phyloP scores from a whole-genome alignment of 768 basidiomycete species.

The Tricholoma furcatifolium region DNA sequence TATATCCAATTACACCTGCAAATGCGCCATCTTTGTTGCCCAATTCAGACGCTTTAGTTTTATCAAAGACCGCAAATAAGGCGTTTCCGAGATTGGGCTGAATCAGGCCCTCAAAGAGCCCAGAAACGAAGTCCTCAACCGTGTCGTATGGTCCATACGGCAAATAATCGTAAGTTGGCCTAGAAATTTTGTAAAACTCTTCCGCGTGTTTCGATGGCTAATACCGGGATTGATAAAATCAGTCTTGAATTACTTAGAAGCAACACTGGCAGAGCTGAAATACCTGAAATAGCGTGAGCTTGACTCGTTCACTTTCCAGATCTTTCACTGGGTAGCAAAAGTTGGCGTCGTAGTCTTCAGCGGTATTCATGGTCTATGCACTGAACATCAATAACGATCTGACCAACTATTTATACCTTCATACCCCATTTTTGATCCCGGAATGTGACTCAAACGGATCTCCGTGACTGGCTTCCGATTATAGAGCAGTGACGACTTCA shows the following conservation, averaged over 20 bases:
- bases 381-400: neutral
- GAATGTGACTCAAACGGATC: neutral
- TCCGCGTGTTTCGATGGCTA: conserved; percentile 10
- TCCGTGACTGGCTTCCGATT: neutral
- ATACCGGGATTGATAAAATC: conserved; percentile 32
- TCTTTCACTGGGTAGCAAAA: conserved; percentile 48
- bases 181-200: conserved; percentile 4
- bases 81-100: conserved; percentile 1
- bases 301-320: conserved; percentile 48
- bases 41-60: conserved; percentile 3
- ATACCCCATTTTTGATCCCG: neutral
- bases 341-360: conserved; percentile 35
- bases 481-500: too few relatives aligned
- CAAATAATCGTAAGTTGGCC: conserved; percentile 8
- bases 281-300: conserved; percentile 51
- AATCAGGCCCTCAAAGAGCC: conserved; percentile 1
- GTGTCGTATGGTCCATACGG: conserved; percentile 9
- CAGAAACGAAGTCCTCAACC: neutral
- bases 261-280: too few relatives aligned
- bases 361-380: neutral
- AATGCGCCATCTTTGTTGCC: conserved; percentile 8
- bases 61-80: conserved; percentile 12
- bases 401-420: neutral
- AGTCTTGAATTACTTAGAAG: too few relatives aligned
- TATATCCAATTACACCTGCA: conserved; percentile 12